A percentile compares a stretch with the other conserved stretches of the same genome.
These are phyloP conservation scores for Laburnicola sp. DNA, from an alignment of 2,329 filamentous ascomycete species.

Conservation along the genomic window DNA sequence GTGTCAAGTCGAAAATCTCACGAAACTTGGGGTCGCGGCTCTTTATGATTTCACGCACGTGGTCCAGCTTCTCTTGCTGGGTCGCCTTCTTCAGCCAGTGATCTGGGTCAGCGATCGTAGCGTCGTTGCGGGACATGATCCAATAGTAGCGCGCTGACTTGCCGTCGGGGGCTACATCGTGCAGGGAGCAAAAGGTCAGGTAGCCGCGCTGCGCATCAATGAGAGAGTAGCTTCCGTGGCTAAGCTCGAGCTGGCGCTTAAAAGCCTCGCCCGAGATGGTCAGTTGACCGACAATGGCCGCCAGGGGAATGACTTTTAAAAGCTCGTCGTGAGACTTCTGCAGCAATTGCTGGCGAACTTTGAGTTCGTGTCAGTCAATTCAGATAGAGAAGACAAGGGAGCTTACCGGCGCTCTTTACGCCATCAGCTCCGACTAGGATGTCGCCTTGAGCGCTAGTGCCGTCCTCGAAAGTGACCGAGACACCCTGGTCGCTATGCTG, in stretches of 20 bases:
- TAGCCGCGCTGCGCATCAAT: slow-evolving; percentile 11
- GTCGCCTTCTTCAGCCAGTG: slow-evolving; percentile 14
- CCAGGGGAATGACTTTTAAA: slow-evolving; percentile 8
- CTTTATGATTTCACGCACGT: slow-evolving; percentile 1
- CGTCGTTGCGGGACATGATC: slow-evolving; percentile 7
- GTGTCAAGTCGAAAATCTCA: slow-evolving; percentile 14
- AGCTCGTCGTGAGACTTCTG: slow-evolving; percentile 1
- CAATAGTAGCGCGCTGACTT: slow-evolving; percentile 9
- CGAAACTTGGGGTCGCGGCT: slow-evolving; percentile 8
- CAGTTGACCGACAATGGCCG: slow-evolving; percentile 10
- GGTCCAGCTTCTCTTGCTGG: slow-evolving; percentile 14
- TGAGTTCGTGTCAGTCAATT: background rate
- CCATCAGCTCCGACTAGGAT: slow-evolving; percentile 58
- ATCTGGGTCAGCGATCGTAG: slow-evolving; percentile 5
- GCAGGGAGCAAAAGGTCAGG: slow-evolving; percentile 7
- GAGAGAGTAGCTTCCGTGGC: slow-evolving; percentile 5
- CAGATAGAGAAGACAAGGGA: background rate
- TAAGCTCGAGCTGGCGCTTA: slow-evolving; percentile 12
- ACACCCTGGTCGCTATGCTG: slow-evolving; percentile 45
- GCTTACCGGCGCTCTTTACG: slow-evolving; percentile 29
- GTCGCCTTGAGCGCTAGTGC: slow-evolving; percentile 48
- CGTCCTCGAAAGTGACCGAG: slow-evolving; percentile 50
- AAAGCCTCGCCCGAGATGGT: slow-evolving; percentile 8
- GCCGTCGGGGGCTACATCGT: slow-evolving; percentile 9
- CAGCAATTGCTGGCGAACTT: slow-evolving; percentile 9